Evolutionary conservation across 2,329 filamentous ascomycete genomes (phyloP), one percentile per base, ranked within the genome.

Genomic region (Fonsecaea nubica): DNA sequence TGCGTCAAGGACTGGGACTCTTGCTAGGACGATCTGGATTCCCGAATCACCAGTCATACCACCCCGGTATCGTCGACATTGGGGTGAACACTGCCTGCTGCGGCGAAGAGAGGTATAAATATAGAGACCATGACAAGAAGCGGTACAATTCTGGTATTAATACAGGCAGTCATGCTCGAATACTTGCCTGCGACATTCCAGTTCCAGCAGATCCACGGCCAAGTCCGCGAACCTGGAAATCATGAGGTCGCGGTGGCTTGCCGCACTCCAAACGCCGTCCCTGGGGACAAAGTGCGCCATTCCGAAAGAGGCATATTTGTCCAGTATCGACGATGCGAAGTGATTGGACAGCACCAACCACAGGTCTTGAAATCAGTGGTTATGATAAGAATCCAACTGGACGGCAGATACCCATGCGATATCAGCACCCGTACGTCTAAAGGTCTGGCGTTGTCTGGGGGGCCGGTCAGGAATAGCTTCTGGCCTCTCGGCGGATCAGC

Each of bases 21-120:
- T 97, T 4, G 90, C 90, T 1, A 87, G 95, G 67, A 85, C 92
- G 8, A 79, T 97, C 55, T 98, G 92, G 92, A 77, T 97, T 40
- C 95, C 95, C 2, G 85, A 92, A 71, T 79, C 88, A 68, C 80
- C 84, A 0, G 79, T 92, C 45, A 80, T 97, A 13, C 93, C 93
- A 0, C 83, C 87, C 50, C 84, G 84, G 66, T 89, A 88, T 70
- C 87, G 84, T 72, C 87, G 94, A 64, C 89, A 87, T 78, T 98
- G 93, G 92, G 95, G 93, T 18, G 84, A 88, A 61, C 96, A 98
- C 78, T 99, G 95, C 77, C 82, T 99, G 60, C 79, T 98, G 70
- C 86, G 86, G 74, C 86, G 87, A 71, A 87, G 81, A 15, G 45
- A 42, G 18, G 4, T 42, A n/a, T 69, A 52, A 53, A 33, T 12